Evolutionary conservation across 108 stramenopile species (phyloP).

Genomic region (Mediolabrus comicus): DNA sequence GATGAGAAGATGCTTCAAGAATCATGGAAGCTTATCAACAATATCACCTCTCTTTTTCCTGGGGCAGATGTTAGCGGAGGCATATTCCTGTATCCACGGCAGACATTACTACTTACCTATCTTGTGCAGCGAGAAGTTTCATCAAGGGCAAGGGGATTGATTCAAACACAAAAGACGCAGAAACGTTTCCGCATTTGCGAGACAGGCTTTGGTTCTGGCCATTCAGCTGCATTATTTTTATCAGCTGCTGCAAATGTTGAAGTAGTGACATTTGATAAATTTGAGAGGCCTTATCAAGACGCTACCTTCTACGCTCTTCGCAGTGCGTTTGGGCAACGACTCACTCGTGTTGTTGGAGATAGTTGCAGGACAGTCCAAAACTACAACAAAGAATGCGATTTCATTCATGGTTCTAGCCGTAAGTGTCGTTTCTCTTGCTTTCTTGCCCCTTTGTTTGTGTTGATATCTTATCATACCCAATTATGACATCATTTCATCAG

Average conservation of each 20-base stretch:
- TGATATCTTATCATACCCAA: no score
- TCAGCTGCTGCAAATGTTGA: background rate
- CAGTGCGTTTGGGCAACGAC: constrained; percentile 1
- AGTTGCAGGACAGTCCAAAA: constrained; percentile 46
- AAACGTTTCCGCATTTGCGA: constrained; percentile 39
- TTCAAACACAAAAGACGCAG: background rate
- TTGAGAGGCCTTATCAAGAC: constrained; percentile 54
- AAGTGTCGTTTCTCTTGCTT: no score
- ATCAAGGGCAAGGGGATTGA: background rate
- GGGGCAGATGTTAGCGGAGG: constrained; percentile 49
- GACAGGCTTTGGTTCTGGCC: constrained; percentile 61
- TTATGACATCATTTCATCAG: no score
- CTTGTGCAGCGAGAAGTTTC: constrained; percentile 15
- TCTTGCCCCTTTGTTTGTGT: no score
- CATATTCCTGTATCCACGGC: constrained; percentile 56
- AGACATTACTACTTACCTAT: constrained; percentile 33
- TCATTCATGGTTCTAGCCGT: constrained; percentile 58
- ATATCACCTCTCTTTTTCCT: constrained; percentile 11
- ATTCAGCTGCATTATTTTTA: constrained; percentile 46
- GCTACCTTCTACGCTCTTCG: constrained; percentile 17
- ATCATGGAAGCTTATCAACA: constrained; percentile 38
- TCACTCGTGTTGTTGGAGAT: constrained; percentile 25
- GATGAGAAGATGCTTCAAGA: constrained; percentile 6
- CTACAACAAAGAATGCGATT: constrained; percentile 28
- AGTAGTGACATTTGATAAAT: constrained; percentile 52